phyloP scores from a whole-genome alignment of 805 yeast species.

The Wickerhamiella spandovensis region DNA sequence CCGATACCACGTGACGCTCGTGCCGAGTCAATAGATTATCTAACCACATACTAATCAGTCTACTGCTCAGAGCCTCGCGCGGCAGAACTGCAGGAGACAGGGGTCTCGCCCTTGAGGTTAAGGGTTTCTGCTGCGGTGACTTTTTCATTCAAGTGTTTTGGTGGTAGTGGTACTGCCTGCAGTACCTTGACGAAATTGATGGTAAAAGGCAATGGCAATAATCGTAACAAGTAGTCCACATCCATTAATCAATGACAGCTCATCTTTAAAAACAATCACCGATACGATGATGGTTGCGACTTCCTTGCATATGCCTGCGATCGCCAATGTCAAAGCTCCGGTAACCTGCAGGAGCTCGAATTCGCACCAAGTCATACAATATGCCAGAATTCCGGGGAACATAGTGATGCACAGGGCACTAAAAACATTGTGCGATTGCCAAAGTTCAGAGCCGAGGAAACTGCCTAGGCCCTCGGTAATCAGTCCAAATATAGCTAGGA shows the following conservation, averaged over 20 bases:
- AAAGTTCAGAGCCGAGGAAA: slow-evolving; percentile 43
- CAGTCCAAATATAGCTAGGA: slow-evolving; percentile 49
- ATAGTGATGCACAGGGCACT: slow-evolving; percentile 45
- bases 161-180: background rate
- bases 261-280: slow-evolving; percentile 64
- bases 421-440: slow-evolving; percentile 47
- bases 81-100: too few species aligned
- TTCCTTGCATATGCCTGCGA: slow-evolving; percentile 91
- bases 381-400: slow-evolving; percentile 78
- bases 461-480: slow-evolving; percentile 52
- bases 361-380: slow-evolving; percentile 73
- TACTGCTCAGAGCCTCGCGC: too few species aligned
- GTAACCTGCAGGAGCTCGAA: slow-evolving; percentile 71
- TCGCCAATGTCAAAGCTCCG: slow-evolving; percentile 70
- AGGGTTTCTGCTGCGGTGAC: too few species aligned
- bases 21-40: too few species aligned
- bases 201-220: slow-evolving; percentile 71
- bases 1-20: too few species aligned
- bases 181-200: slow-evolving; percentile 26
- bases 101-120: too few species aligned
- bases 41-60: too few species aligned
- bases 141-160: background rate
- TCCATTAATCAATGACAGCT: slow-evolving; percentile 49
- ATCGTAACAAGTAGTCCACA: slow-evolving; percentile 66
- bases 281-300: slow-evolving; percentile 62